Conservation (phyloP, 495 filamentous ascomycete species). For the Niebla homalea region DNA sequence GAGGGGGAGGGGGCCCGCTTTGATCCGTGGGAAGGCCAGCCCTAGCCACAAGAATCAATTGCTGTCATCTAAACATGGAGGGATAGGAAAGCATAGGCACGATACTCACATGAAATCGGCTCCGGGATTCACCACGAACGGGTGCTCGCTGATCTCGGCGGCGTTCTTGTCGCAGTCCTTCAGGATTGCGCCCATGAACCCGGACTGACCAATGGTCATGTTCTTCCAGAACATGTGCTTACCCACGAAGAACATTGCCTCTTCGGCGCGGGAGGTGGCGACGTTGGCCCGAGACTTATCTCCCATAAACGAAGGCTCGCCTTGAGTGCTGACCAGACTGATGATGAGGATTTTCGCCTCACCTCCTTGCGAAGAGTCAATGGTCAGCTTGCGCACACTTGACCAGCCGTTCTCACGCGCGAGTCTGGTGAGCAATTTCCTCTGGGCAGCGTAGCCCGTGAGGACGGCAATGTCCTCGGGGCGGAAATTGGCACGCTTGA, state of each 20-base stretch:
- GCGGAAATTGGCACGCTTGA: not conserved
- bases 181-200: not conserved
- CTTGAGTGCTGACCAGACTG: not conserved
- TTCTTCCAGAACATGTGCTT: not conserved
- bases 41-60: too few relatives aligned
- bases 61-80: too few relatives aligned
- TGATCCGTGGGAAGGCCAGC: too few relatives aligned
- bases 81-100: too few relatives aligned
- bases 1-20: too few relatives aligned
- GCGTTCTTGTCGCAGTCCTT: not conserved
- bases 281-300: not conserved
- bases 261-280: not conserved
- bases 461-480: not conserved
- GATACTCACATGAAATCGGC: too few relatives aligned
- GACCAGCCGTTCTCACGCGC: not conserved
- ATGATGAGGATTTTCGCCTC: not conserved
- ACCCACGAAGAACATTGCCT: not conserved
- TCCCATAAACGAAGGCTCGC: not conserved
- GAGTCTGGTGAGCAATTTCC: not conserved
- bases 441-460: not conserved
- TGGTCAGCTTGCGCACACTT: not conserved
- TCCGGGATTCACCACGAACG: too few relatives aligned
- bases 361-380: not conserved
- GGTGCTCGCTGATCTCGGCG: too few relatives aligned
- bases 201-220: not conserved